phyloP scores from a whole-genome alignment of 2,329 filamentous ascomycete species.

The Ceratocystis lukuohia region DNA sequence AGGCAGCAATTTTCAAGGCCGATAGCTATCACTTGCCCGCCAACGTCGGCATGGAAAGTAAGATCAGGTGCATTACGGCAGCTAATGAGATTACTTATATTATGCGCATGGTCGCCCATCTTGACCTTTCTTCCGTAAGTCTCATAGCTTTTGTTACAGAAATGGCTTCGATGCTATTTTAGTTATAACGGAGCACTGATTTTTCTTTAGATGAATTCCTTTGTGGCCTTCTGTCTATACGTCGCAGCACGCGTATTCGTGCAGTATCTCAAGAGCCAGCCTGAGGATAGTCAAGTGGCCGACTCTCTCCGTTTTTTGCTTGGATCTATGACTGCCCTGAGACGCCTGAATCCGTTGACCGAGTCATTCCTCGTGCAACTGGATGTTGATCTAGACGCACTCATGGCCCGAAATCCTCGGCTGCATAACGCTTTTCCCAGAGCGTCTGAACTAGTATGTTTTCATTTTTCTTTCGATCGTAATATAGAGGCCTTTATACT shows the following conservation, averaged over 20 bases:
- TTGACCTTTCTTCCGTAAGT: slow-evolving; percentile 69
- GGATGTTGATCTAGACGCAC: slow-evolving; percentile 74
- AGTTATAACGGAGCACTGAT: slow-evolving; percentile 21
- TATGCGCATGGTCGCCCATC: slow-evolving; percentile 87
- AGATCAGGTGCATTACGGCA: slow-evolving; percentile 81
- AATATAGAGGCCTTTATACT: not conserved
- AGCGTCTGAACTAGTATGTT: slow-evolving; percentile 38
- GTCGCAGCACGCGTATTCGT: slow-evolving; percentile 93
- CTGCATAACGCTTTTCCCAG: slow-evolving; percentile 43
- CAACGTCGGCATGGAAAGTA: slow-evolving; percentile 75
- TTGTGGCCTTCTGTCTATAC: slow-evolving; percentile 89
- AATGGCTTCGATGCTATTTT: not conserved
- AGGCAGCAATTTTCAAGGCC: slow-evolving; percentile 94
- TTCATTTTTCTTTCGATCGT: not conserved
- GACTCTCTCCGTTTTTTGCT: slow-evolving; percentile 84
- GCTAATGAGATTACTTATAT: slow-evolving; percentile 88
- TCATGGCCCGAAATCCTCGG: slow-evolving; percentile 48
- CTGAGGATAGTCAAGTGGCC: slow-evolving; percentile 63
- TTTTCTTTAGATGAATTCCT: slow-evolving; percentile 67
- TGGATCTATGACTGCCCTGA: slow-evolving; percentile 78
- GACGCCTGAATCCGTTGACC: slow-evolving; percentile 75
- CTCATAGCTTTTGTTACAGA: too few species aligned
- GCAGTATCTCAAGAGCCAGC: slow-evolving; percentile 89
- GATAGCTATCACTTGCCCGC: slow-evolving; percentile 71
- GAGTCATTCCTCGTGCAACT: slow-evolving; percentile 91